Evolutionary conservation across 441 rosid species (phyloP), one percentile per base, ranked within the genome.

Genomic region (Jatropha multifida): DNA sequence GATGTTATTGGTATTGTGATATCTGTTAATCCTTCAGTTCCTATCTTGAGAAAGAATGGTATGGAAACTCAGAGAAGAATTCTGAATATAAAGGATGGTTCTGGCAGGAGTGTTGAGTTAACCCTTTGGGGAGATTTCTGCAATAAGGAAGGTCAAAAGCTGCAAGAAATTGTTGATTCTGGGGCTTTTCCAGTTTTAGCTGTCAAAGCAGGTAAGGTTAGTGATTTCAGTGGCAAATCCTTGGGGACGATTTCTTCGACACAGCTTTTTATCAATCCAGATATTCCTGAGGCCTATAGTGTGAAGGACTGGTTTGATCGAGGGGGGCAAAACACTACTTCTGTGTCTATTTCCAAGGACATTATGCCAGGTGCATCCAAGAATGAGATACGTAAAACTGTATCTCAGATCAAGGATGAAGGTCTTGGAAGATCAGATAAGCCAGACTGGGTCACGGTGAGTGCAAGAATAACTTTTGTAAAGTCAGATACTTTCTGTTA

Each of bases 91-190:
- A 93, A 88, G 86, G 97, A 91, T 86, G 84, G 83, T 71, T 88
- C 97, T 38, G 94, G 89, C 32, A 89, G 84, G 84, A 88, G 87
- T n/a, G 84, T 89, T 17, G 95, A 88, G 84, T 82, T 90, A 42
- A 87, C 97, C 5, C 84, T 93, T 44, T 93, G 98, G 98, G 97
- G 98, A 49, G 94, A 90, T 32, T 85, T 87, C 79, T 93, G 95
- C 85, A 89, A 87, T 75, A 87, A 86, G 82, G 96, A 90, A 78
- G 98, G 98, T 73, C 91, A 88, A 75, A 76, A 76, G 73, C 87
- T 93, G 58, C 95, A 90, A 78, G 94, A 88, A 78, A 76, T 85
- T 86, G 80, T 88, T 64, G 92, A 85, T 68, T 86, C 90, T 73
- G 93, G 88, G 62, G 55, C 61, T 78, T 82, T 81, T 76, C 95